Conservation (phyloP, 768 basidiomycete species). For the Leucosporidium creatinivorum region DNA sequence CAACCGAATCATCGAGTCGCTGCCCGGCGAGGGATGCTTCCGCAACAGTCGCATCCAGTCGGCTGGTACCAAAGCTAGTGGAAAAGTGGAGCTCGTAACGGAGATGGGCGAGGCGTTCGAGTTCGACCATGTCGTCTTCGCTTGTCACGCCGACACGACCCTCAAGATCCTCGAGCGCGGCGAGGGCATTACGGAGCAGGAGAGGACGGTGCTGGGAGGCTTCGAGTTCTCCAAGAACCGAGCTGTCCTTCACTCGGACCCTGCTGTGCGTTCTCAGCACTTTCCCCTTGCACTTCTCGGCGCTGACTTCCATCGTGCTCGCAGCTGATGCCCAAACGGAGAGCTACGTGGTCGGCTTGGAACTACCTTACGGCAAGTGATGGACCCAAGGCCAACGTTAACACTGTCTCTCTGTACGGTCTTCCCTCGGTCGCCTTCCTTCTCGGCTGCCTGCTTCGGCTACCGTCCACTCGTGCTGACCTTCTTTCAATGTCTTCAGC, state of each 20-base stretch:
- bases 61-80: constrained; percentile 49
- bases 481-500: constrained; percentile 4
- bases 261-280: constrained; percentile 45
- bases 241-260: constrained; percentile 60
- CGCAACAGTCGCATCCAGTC: constrained; percentile 50
- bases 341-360: constrained; percentile 67
- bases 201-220: constrained; percentile 52
- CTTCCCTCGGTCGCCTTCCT: not conserved
- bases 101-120: constrained; percentile 45
- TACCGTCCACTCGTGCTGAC: not conserved
- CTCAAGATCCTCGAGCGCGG: constrained; percentile 41
- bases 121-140: constrained; percentile 67
- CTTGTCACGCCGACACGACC: constrained; percentile 63
- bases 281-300: not conserved
- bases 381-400: constrained; percentile 48
- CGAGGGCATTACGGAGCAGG: constrained; percentile 49
- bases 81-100: constrained; percentile 47
- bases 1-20: constrained; percentile 52
- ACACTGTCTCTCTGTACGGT: constrained; percentile 57
- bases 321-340: constrained; percentile 61
- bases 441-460: no score
- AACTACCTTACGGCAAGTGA: constrained; percentile 61
- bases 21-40: constrained; percentile 47
- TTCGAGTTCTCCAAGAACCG: constrained; percentile 65
- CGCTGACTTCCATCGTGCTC: no score